phyloP scores from a whole-genome alignment of 306 rosid species.

The Hippophae rhamnoides region DNA sequence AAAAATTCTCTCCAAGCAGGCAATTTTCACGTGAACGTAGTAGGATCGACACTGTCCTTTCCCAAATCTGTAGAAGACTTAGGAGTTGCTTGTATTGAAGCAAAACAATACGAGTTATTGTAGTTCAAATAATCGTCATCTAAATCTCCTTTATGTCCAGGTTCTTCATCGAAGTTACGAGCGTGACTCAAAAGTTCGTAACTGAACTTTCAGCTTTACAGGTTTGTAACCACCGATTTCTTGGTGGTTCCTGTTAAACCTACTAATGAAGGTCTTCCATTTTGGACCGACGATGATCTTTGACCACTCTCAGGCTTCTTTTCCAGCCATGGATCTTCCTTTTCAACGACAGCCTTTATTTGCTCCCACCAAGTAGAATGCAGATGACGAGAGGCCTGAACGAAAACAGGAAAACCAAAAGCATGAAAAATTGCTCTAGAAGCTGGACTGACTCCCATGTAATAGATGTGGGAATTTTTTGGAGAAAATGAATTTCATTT shows the following conservation, averaged over 20 bases:
- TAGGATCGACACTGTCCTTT: constrained; percentile 6
- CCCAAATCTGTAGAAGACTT: constrained; percentile 35
- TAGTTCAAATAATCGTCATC: constrained; percentile 15
- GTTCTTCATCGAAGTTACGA: constrained; percentile 57
- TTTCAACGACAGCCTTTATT: too few species aligned
- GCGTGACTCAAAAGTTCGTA: constrained; percentile 62
- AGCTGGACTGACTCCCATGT: too few species aligned
- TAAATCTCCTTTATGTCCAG: constrained; percentile 11
- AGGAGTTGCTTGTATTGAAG: constrained; percentile 35
- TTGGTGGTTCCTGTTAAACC: constrained; percentile 23
- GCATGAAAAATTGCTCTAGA: too few species aligned
- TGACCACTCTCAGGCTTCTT: too few species aligned
- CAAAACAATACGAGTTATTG: constrained; percentile 51
- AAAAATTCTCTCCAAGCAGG: too few species aligned
- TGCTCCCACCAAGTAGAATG: too few species aligned
- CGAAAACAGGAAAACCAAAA: too few species aligned
- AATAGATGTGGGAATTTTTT: too few species aligned
- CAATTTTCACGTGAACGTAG: too few species aligned
- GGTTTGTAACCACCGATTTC: constrained; percentile 3
- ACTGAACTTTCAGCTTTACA: constrained; percentile 21
- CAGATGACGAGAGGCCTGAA: too few species aligned
- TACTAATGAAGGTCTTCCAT: constrained; percentile 71
- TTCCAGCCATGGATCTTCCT: too few species aligned
- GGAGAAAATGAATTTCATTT: too few species aligned
- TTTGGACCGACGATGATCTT: not conserved